Conservation (phyloP, 192 early-diverging fungal species). For the Dissophora ornata region DNA sequence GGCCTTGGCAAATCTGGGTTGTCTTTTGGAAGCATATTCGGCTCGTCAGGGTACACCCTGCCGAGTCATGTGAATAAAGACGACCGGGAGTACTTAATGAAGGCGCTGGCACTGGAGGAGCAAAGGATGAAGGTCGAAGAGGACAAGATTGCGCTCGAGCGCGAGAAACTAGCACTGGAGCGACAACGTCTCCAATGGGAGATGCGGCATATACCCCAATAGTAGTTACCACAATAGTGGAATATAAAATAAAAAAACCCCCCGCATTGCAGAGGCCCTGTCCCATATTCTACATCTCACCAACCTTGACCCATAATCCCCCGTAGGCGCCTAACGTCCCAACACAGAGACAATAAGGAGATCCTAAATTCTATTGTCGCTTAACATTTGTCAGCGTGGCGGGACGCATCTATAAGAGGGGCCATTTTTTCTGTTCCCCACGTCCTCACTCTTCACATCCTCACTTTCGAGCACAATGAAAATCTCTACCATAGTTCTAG, state of each 20-base stretch:
- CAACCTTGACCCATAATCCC: no score
- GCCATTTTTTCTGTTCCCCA: no score
- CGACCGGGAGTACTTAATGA: conserved; percentile 25
- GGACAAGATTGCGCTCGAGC: conserved; percentile 35
- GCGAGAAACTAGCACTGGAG: conserved; percentile 29
- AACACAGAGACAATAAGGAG: no score
- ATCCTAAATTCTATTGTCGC: no score
- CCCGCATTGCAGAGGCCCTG: no score
- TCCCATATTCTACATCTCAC: no score
- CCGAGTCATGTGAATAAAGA: conserved; percentile 30
- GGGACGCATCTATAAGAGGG: no score
- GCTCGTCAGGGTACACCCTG: background rate
- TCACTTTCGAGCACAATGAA: conserved; percentile 1
- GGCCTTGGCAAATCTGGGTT: background rate
- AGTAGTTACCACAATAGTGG: no score
- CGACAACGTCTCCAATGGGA: conserved; percentile 30
- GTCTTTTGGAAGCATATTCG: background rate
- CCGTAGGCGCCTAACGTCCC: no score
- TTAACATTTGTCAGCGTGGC: no score
- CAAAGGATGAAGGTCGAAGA: conserved; percentile 27
- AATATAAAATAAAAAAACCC: no score
- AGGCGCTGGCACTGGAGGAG: conserved; percentile 38
- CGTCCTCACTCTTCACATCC: no score
- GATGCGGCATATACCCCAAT: conserved; percentile 21
- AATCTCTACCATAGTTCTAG: background rate